Base-by-base conservation (phyloP, 1,284 basidiomycete genomes). In the Neotropicomus parvogracilis region DNA sequence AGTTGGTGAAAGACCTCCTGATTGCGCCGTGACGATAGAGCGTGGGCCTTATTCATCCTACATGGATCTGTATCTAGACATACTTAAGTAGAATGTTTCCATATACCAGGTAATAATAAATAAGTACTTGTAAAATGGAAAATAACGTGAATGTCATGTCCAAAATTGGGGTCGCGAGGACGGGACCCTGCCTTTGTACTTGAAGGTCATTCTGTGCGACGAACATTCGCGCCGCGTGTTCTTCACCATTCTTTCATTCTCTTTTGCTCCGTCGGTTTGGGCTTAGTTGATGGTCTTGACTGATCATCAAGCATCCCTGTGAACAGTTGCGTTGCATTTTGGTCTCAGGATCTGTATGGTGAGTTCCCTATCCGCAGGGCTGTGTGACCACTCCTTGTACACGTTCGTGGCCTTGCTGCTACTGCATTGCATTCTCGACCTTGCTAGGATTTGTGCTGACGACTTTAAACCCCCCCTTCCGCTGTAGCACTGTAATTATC, bases 1-100 rank as follows among this genome's bases (percentile, higher is more conserved):
- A 89, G 68, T 62, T 86, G 57, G 85, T 85, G 57, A 75, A 58
- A 17, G 64, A 66, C 6, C 32, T 55, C 19, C 55, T 70, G 19
- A 20, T 68, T 44, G 47, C 46, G 36, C 39, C 54, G 6, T 53
- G 38, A 52, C 41, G 43, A 43, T 26, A 32, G 39, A 13, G 20
- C 21, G n/a, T 28, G n/a, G 19, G 6, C 6, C 41, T 12, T 17
- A 19, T 44, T 26, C 19, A 29, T 29, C 8, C 16, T 50, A 24
- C 9, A 14, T 14, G 38, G 8, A 28, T 12, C 12, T 37, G 38
- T 39, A 36, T 29, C 13, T 38, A 37, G 46, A 47, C 4, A 16
- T 16, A n/a, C n/a, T n/a, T n/a, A n/a, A n/a, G n/a, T n/a, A n/a
- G n/a, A n/a, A n/a, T n/a, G n/a, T n/a, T n/a, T n/a, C n/a, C n/a